A percentile compares a stretch with the other conserved stretches of the same genome.
Conservation (phyloP, 2,329 filamentous ascomycete genomes). For the Lasiodiplodia sp. region DNA sequence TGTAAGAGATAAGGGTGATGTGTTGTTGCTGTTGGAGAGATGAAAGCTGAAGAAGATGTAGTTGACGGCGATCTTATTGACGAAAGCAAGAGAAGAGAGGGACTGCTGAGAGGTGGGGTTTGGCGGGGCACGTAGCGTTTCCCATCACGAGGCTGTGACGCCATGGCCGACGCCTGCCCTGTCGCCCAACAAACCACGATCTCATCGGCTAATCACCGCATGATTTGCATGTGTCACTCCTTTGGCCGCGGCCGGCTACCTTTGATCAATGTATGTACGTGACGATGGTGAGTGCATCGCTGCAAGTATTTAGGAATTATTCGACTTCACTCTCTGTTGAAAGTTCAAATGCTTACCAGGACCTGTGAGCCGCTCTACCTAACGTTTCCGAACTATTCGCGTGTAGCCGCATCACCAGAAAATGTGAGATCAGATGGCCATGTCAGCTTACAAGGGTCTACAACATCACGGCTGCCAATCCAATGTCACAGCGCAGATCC, state of each 20-base stretch:
- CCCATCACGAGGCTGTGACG: slow-evolving; percentile 26
- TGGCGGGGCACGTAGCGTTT: slow-evolving; percentile 15
- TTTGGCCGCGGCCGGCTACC: background rate
- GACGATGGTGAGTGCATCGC: too few species aligned
- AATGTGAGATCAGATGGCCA: background rate
- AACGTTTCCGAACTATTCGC: background rate
- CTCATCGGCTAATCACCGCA: slow-evolving; percentile 18
- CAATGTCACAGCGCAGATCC: too few species aligned
- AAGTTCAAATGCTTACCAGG: background rate
- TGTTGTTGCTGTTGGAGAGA: background rate
- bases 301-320: too few species aligned
- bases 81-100: background rate
- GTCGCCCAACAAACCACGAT: slow-evolving; percentile 18
- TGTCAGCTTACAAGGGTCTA: background rate
- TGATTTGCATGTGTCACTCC: slow-evolving; percentile 17
- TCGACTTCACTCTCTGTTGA: background rate
- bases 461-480: background rate
- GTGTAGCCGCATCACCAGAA: background rate
- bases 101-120: slow-evolving; percentile 18
- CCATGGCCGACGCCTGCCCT: slow-evolving; percentile 16
- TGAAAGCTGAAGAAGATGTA: background rate
- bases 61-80: background rate
- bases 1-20: background rate
- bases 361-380: background rate
- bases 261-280: too few species aligned